Evolutionary conservation across 495 filamentous ascomycete genomes (phyloP).

Genomic region (Saxophila tyrrhenica): DNA sequence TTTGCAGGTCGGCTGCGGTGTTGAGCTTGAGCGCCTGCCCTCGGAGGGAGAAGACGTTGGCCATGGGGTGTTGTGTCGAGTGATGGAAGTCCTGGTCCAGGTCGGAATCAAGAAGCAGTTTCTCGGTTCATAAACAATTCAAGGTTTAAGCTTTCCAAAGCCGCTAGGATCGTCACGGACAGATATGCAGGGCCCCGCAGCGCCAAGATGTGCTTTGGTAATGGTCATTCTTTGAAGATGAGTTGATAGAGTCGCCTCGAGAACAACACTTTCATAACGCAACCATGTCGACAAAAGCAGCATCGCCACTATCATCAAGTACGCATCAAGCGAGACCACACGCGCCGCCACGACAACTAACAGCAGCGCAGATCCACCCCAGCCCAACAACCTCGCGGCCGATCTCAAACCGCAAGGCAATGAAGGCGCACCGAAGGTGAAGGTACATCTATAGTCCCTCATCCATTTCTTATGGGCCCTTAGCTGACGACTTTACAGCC

Average conservation of each 20-base stretch:
- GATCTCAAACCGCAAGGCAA: conserved; percentile 33
- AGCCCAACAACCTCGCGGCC: conserved; percentile 30
- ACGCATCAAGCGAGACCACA: too few species aligned
- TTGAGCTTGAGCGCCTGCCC: conserved; percentile 85
- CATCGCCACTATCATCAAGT: neutral
- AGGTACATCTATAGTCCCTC: conserved; percentile 32
- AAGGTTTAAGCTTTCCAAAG: neutral
- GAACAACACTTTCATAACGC: neutral
- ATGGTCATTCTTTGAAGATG: too few species aligned
- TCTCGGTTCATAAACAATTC: too few species aligned
- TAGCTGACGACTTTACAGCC: conserved; percentile 42
- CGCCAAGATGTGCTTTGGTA: too few species aligned
- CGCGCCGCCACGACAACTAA: neutral
- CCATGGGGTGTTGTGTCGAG: conserved; percentile 37
- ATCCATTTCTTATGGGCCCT: neutral
- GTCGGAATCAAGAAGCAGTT: too few species aligned
- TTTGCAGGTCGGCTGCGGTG: conserved; percentile 70
- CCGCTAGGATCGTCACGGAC: neutral
- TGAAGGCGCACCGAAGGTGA: conserved; percentile 40
- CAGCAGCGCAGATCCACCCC: conserved; percentile 12
- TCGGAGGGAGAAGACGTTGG: conserved; percentile 79
- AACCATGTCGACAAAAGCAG: neutral
- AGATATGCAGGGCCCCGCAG: too few species aligned
- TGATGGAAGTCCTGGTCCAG: conserved; percentile 1
- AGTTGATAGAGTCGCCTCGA: too few species aligned